Percentiles rank a stretch among this genome's conserved stretches.
Evolutionary conservation across 192 early-diverging fungal genomes (phyloP).

Genomic region (Lunasporangiospora selenospora): DNA sequence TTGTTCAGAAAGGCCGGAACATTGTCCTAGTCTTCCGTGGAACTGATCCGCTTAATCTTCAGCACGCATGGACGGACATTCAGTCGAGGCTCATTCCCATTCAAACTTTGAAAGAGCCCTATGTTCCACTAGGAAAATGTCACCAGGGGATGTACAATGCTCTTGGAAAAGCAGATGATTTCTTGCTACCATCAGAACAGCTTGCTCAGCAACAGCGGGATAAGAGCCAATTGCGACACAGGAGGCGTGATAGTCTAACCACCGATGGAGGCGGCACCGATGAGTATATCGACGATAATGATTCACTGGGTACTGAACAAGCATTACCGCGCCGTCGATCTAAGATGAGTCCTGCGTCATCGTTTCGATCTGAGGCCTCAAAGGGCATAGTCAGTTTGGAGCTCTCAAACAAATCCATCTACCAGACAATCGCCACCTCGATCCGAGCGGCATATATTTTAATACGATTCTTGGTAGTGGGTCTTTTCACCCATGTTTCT

Average conservation of each 20-base stretch:
- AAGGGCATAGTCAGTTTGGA: constrained; percentile 49
- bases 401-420: constrained; percentile 54
- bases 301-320: background rate
- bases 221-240: constrained; percentile 15
- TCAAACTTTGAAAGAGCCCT: constrained; percentile 22
- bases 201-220: constrained; percentile 41
- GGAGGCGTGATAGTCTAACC: constrained; percentile 12
- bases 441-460: constrained; percentile 48
- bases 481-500: constrained; percentile 50
- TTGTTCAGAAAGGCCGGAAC: constrained; percentile 60
- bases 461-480: constrained; percentile 44
- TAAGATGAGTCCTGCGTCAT: constrained; percentile 23
- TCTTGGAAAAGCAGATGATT: constrained; percentile 47
- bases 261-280: constrained; percentile 1
- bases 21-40: constrained; percentile 63
- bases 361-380: constrained; percentile 31
- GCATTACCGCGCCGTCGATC: background rate
- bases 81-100: constrained; percentile 36
- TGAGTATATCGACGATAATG: background rate
- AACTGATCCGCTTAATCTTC: constrained; percentile 63
- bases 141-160: constrained; percentile 63
- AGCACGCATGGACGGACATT: constrained; percentile 62
- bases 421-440: constrained; percentile 49
- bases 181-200: constrained; percentile 29
- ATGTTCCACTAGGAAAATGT: constrained; percentile 51